Conservation (phyloP, 352 stramenopile species). For the Phytopythium kandeliae region DNA sequence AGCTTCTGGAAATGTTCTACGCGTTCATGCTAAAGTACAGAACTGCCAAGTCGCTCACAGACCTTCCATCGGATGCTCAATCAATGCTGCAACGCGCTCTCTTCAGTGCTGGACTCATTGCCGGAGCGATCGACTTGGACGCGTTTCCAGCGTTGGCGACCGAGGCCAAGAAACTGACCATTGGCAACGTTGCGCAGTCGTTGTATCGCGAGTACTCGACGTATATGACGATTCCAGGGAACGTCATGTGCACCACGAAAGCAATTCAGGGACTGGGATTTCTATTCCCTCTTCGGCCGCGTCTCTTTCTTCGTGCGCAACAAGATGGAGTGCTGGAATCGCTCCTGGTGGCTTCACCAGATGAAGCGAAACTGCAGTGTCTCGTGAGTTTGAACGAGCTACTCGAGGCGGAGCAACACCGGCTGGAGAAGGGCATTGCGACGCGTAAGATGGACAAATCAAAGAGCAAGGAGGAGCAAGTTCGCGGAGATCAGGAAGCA, state of each 20-base stretch:
- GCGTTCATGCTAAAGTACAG: conserved; percentile 48
- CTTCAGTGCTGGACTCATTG: conserved; percentile 66
- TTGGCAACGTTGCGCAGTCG: conserved; percentile 48
- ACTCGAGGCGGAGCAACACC: conserved; percentile 61
- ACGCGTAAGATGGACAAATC: conserved; percentile 34
- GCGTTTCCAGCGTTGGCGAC: conserved; percentile 17
- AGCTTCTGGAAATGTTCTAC: conserved; percentile 67
- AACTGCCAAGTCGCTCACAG: conserved; percentile 22
- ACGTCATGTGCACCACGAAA: conserved; percentile 50
- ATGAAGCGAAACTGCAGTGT: conserved; percentile 62
- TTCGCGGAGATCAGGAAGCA: conserved; percentile 83
- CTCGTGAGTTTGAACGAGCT: conserved; percentile 73
- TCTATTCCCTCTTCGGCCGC: conserved; percentile 57
- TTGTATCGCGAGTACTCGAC: conserved; percentile 56
- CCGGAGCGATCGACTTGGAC: conserved; percentile 62
- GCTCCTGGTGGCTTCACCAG: conserved; percentile 27
- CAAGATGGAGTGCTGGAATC: conserved; percentile 58
- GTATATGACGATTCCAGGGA: conserved; percentile 41
- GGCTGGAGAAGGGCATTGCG: conserved; percentile 45
- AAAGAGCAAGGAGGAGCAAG: conserved; percentile 68
- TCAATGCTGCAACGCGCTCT: conserved; percentile 68
- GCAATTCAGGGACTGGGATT: conserved; percentile 81
- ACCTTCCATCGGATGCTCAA: conserved; percentile 29
- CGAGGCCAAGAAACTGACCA: conserved; percentile 25
- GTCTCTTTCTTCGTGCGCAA: conserved; percentile 64